Base-by-base conservation (phyloP, 192 early-diverging fungal genomes). In the Coemansia sp. region DNA sequence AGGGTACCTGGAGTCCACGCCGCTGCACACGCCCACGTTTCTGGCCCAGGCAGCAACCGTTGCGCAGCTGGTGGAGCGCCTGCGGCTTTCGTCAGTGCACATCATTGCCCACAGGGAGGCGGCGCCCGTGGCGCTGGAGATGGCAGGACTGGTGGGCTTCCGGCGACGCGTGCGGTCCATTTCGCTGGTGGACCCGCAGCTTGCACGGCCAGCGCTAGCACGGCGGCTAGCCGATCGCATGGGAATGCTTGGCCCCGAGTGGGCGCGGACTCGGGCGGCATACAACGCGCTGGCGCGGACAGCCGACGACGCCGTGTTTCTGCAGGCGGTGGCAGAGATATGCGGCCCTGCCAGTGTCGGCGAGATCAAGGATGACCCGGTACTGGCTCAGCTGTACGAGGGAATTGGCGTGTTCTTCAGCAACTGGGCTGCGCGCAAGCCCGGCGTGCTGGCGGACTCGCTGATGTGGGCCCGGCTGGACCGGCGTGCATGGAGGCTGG, bases 401-500 rank as follows among this genome's bases (percentile, higher is more conserved):
- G 69, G 65, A 23, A 67, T 78, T 14, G 69, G 74, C 45, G 74
- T 78, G 37, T 78, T 78, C 38, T 78, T 78, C 16, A 71, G 63
- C 13, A 57, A 70, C 23, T 78, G 64, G 63, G 54, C 46, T 45
- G 5, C 44, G 21, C 74, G 74, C 37, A 71, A 68, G 37, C 69
- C 68, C 6, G 74, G 74, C 12, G 59, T 61, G 38, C 47, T 69
- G 21, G 52, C 54, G 1, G 72, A 78, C 31, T 50, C 56, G 40
- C 53, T 63, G 14, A 63, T 70, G 59, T 68, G 59, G 74, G 55
- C 66, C 21, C 53, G 42, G 12, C 59, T 71, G 9, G 68, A 78
- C 31, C 56, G 69, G 19, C 54, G 53, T 33, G 52, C 52, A 13
- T 78, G 68, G 74, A 39, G 49, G 30, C 46, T 70, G 60, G 69